Evolutionary conservation across 257 asterid species (phyloP).

Genomic region (Cinchona pubescens): DNA sequence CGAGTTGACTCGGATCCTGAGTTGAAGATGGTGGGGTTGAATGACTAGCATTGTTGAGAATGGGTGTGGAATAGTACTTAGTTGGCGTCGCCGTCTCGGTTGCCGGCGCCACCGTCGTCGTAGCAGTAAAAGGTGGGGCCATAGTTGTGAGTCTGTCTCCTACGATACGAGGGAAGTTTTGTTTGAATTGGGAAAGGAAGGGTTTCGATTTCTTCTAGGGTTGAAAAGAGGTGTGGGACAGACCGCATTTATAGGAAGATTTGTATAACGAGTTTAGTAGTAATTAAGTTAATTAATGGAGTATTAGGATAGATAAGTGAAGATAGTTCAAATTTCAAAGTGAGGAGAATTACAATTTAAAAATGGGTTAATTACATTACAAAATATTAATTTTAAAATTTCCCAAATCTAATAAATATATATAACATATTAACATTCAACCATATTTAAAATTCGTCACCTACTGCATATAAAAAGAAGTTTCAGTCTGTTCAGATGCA

Average conservation of each 20-base stretch:
- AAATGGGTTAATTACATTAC: too few species aligned
- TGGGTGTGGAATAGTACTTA: background rate
- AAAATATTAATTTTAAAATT: too few species aligned
- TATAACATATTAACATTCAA: too few species aligned
- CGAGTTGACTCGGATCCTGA: background rate
- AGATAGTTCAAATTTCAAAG: too few species aligned
- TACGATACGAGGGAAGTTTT: background rate
- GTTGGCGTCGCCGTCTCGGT: background rate
- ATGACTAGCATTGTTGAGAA: background rate
- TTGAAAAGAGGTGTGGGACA: background rate
- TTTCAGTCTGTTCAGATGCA: too few species aligned
- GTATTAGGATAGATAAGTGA: too few species aligned
- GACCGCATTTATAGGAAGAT: background rate
- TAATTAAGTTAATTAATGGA: background rate
- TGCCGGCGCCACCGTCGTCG: background rate
- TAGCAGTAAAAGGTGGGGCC: slow-evolving; percentile 14
- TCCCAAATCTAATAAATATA: too few species aligned
- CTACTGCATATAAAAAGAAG: too few species aligned
- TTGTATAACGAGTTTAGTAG: background rate
- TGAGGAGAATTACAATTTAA: too few species aligned
- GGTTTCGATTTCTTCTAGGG: slow-evolving; percentile 14
- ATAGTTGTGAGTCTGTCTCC: background rate
- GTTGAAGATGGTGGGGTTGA: background rate
- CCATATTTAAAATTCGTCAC: too few species aligned
- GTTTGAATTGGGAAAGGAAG: background rate